Percentiles rank a stretch among this genome's conserved stretches.
Conservation (phyloP, 2,329 filamentous ascomycete genomes). For the Venturia pyrina region DNA sequence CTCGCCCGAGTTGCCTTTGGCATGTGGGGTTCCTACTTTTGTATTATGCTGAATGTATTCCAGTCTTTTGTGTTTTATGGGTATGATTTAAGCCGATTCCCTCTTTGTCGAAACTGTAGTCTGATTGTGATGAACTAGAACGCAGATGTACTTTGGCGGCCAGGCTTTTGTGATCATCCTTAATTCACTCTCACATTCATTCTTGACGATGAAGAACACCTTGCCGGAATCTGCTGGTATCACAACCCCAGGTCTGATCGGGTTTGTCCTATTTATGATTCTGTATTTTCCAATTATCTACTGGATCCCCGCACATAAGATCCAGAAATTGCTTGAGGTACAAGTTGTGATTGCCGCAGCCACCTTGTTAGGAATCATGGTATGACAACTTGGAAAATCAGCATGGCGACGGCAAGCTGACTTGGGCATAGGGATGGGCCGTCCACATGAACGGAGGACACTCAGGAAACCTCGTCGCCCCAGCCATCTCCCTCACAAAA, state of each 20-base stretch:
- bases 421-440: constrained; percentile 3
- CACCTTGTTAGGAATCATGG: constrained; percentile 15
- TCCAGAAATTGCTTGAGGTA: constrained; percentile 15
- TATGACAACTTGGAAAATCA: background rate
- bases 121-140: constrained; percentile 10
- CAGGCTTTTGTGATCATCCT: constrained; percentile 17
- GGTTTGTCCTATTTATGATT: constrained; percentile 16
- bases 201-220: constrained; percentile 18
- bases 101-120: background rate
- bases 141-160: constrained; percentile 18
- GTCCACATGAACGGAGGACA: constrained; percentile 11
- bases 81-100: background rate
- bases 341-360: constrained; percentile 14
- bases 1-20: constrained; percentile 17
- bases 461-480: constrained; percentile 15
- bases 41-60: constrained; percentile 18
- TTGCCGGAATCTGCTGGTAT: constrained; percentile 15
- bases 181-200: constrained; percentile 16
- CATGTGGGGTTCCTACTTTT: constrained; percentile 18
- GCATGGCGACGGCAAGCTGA: background rate
- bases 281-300: constrained; percentile 16
- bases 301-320: constrained; percentile 15
- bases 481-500: constrained; percentile 14
- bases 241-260: constrained; percentile 15
- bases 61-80: constrained; percentile 15